Percentiles rank a stretch among this genome's conserved stretches.
phyloP scores from a whole-genome alignment of 495 filamentous ascomycete species.

The Evansstolkia leycettana region DNA sequence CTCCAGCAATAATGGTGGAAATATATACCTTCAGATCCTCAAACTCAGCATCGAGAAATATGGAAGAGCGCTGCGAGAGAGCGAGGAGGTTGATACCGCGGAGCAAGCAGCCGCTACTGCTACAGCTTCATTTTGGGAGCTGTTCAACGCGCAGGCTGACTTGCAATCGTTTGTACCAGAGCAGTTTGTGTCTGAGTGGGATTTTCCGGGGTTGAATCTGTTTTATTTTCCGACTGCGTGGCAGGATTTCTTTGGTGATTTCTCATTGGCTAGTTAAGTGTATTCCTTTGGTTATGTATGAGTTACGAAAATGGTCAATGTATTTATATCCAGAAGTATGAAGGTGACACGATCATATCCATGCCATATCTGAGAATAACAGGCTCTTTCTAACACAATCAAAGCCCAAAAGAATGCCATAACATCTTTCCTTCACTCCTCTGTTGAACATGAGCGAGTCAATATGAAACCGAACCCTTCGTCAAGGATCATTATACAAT shows the following conservation, averaged over 20 bases:
- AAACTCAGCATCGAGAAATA: conserved; percentile 37
- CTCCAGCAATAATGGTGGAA: conserved; percentile 16
- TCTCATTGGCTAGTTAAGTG: conserved; percentile 12
- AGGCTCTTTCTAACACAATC: too few species aligned
- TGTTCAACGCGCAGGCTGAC: conserved; percentile 34
- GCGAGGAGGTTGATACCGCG: neutral
- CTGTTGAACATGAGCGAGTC: too few species aligned
- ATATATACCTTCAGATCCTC: conserved; percentile 31
- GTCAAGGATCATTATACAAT: too few species aligned
- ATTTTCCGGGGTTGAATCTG: conserved; percentile 39
- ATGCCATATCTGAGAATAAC: too few species aligned
- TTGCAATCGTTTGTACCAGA: conserved; percentile 39
- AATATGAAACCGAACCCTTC: too few species aligned
- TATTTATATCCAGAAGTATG: too few species aligned
- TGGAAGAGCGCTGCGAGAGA: conserved; percentile 25
- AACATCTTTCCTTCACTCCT: too few species aligned
- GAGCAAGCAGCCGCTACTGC: neutral
- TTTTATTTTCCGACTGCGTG: conserved; percentile 37
- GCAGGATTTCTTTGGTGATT: conserved; percentile 33
- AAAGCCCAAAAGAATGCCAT: too few species aligned
- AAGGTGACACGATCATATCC: too few species aligned
- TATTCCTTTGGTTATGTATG: too few species aligned
- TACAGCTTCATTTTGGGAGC: conserved; percentile 21
- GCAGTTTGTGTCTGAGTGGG: conserved; percentile 41
- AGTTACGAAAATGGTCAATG: too few species aligned